phyloP scores from a whole-genome alignment of 1,284 basidiomycete species.

The Ceratobasidium sp. region DNA sequence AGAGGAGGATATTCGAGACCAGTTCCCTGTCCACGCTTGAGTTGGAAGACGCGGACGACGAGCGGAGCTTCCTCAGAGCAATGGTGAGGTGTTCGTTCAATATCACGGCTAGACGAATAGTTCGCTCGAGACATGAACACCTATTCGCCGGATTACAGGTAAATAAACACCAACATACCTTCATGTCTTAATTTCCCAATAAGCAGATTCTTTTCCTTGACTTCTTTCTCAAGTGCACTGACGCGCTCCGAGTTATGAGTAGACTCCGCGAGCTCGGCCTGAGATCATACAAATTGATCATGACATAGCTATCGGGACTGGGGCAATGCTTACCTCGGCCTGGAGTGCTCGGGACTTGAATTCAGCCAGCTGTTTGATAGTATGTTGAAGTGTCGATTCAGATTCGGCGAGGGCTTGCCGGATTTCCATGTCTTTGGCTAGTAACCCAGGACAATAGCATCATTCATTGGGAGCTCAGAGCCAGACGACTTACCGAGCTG shows the following conservation, averaged over 20 bases:
- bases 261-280: constrained; percentile 68
- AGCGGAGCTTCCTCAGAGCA: constrained; percentile 87
- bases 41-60: constrained; percentile 74
- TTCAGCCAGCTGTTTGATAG: constrained; percentile 78
- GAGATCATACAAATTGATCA: background rate
- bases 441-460: constrained; percentile 5
- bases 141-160: too few relatives aligned
- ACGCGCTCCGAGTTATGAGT: constrained; percentile 70
- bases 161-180: constrained; percentile 60
- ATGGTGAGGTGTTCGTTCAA: constrained; percentile 98
- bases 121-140: too few relatives aligned
- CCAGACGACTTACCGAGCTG: constrained; percentile 71
- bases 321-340: constrained; percentile 69
- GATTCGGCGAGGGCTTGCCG: constrained; percentile 81
- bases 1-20: constrained; percentile 93
- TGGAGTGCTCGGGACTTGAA: constrained; percentile 84
- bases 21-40: constrained; percentile 89
- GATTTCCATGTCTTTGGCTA: constrained; percentile 78
- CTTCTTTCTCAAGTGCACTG: constrained; percentile 80
- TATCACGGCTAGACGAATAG: constrained; percentile 89
- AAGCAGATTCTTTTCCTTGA: constrained; percentile 92
- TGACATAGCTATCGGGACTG: constrained; percentile 4
- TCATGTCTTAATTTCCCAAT: constrained; percentile 95
- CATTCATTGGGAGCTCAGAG: background rate
- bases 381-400: constrained; percentile 72